Conservation (phyloP, 768 basidiomycete genomes). For the Nevesoporus exiguus region DNA sequence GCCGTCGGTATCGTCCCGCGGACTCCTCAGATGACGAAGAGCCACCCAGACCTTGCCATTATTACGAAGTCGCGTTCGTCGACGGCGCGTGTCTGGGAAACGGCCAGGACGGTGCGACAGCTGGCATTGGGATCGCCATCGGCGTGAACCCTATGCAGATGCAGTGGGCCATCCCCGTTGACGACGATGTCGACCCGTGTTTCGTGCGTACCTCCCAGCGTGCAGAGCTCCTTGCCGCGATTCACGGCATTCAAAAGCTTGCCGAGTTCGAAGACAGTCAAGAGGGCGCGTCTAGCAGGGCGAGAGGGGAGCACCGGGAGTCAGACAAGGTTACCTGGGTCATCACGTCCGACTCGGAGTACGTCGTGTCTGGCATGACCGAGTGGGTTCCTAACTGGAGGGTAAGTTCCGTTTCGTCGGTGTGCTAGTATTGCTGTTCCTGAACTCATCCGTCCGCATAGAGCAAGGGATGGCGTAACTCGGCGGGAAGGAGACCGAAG, state of each 20-base stretch:
- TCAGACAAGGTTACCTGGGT: slow-evolving; percentile 11
- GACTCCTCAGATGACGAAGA: not conserved
- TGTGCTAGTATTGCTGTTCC: not conserved
- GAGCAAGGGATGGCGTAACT: slow-evolving; percentile 10
- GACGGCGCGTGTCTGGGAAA: slow-evolving; percentile 36
- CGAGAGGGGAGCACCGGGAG: not conserved
- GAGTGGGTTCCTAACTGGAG: slow-evolving; percentile 37
- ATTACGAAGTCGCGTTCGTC: slow-evolving; percentile 31
- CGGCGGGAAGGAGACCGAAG: slow-evolving; percentile 9
- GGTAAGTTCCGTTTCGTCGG: slow-evolving; percentile 7
- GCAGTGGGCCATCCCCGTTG: slow-evolving; percentile 26
- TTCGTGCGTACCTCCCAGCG: slow-evolving; percentile 31
- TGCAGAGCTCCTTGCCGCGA: slow-evolving; percentile 34
- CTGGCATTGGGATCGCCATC: slow-evolving; percentile 32
- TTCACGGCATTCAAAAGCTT: slow-evolving; percentile 23
- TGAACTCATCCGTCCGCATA: not conserved
- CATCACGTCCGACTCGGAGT: slow-evolving; percentile 35
- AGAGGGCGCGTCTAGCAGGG: too few relatives aligned
- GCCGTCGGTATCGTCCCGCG: not conserved
- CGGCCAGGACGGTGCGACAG: slow-evolving; percentile 21
- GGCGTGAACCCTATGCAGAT: slow-evolving; percentile 13
- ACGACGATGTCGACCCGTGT: slow-evolving; percentile 20
- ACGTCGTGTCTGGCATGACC: slow-evolving; percentile 35
- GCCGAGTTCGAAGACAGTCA: not conserved
- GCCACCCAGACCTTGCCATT: slow-evolving; percentile 19